A percentile compares a stretch with the other conserved stretches of the same genome.
Evolutionary conservation across 306 rosid genomes (phyloP).

Genomic region (Hylodesmum podocarpum): DNA sequence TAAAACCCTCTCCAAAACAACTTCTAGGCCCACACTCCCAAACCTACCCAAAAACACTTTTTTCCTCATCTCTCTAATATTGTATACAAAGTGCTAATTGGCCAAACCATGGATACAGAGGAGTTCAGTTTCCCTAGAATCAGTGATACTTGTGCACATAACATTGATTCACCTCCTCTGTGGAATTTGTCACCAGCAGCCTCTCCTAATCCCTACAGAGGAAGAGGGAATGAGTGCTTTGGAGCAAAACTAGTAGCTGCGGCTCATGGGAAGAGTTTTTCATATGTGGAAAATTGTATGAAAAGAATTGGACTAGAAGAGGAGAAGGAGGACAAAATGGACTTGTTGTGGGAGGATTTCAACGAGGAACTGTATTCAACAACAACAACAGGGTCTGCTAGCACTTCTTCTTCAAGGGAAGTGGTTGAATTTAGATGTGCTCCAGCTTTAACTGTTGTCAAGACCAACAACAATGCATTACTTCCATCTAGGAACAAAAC

Average conservation of each 20-base stretch:
- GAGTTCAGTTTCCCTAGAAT: constrained; percentile 49
- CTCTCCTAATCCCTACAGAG: constrained; percentile 24
- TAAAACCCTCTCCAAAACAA: constrained; percentile 24
- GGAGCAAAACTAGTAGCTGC: not conserved
- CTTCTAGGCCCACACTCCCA: constrained; percentile 18
- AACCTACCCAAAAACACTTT: constrained; percentile 21
- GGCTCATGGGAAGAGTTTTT: constrained; percentile 26
- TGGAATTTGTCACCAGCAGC: constrained; percentile 45
- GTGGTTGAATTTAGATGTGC: constrained; percentile 34
- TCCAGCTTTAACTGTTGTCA: constrained; percentile 10
- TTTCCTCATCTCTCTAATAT: not conserved
- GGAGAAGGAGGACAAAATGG: constrained; percentile 45
- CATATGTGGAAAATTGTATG: not conserved
- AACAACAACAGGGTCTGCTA: constrained; percentile 32
- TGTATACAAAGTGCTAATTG: not conserved
- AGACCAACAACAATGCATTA: not conserved
- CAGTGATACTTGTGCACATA: constrained; percentile 14
- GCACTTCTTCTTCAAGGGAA: constrained; percentile 42
- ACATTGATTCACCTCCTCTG: constrained; percentile 48
- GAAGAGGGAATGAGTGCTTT: not conserved
- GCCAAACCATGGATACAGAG: constrained; percentile 42
- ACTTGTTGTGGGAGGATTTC: constrained; percentile 60
- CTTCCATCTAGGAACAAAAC: constrained; percentile 30
- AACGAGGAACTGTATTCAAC: constrained; percentile 46
- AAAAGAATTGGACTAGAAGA: not conserved